Conservation (phyloP, 495 filamentous ascomycete species). For the Penicillium fimorum region DNA sequence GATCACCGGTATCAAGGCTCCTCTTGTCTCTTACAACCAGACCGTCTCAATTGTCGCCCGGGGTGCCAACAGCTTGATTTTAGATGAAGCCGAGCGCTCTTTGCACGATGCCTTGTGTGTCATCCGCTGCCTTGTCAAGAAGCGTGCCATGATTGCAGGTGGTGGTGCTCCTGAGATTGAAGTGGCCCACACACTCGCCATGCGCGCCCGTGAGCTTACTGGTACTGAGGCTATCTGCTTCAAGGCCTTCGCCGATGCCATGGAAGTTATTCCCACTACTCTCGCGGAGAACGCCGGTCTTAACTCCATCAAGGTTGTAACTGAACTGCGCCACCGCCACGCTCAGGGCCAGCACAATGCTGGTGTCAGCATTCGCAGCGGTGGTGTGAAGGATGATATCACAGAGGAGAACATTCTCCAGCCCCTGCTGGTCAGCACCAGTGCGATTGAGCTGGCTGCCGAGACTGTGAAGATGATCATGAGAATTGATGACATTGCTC, state of each 20-base stretch:
- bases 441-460: conserved; percentile 91
- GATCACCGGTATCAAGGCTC: conserved; percentile 80
- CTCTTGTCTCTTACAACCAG: conserved; percentile 55
- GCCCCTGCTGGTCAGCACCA: conserved; percentile 92
- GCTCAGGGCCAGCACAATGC: conserved; percentile 93
- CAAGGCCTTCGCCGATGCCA: conserved; percentile 96
- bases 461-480: conserved; percentile 99
- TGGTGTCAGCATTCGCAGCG: conserved; percentile 94
- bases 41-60: conserved; percentile 93
- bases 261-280: conserved; percentile 96
- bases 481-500: conserved; percentile 91
- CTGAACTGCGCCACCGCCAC: conserved; percentile 88
- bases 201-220: conserved; percentile 74
- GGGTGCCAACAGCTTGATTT: conserved; percentile 89
- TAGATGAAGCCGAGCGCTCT: conserved; percentile 94
- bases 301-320: conserved; percentile 98
- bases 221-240: conserved; percentile 97
- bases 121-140: conserved; percentile 96
- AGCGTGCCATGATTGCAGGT: conserved; percentile 94
- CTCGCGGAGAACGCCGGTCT: conserved; percentile 96
- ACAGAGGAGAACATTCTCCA: conserved; percentile 97
- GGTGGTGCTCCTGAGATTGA: conserved; percentile 96
- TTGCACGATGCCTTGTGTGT: conserved; percentile 97
- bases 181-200: conserved; percentile 76
- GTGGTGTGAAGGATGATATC: conserved; percentile 92